Conservation (phyloP, 192 early-diverging fungal species). For the Backusella liffmaniae region DNA sequence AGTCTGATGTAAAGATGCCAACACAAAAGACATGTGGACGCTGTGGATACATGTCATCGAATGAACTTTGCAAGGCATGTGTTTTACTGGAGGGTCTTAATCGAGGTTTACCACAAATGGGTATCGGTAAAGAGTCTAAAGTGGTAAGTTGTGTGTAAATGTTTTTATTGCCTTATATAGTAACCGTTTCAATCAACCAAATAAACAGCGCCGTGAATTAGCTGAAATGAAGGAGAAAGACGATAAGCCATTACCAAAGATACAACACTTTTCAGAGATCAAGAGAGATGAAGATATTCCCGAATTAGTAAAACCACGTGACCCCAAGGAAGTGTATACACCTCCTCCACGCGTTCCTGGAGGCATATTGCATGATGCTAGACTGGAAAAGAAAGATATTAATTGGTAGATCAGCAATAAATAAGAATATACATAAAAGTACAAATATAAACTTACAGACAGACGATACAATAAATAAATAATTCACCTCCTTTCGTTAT, state of each 20-base stretch:
- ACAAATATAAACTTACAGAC: not conserved
- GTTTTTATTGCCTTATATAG: too few relatives aligned
- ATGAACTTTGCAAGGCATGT: constrained; percentile 93
- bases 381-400: constrained; percentile 13
- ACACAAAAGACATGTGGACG: constrained; percentile 68
- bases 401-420: constrained; percentile 14
- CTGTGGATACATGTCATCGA: constrained; percentile 95
- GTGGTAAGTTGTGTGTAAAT: constrained; percentile 27
- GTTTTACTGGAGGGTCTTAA: constrained; percentile 91
- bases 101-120: constrained; percentile 78
- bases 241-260: not conserved
- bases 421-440: not conserved
- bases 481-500: not conserved
- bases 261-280: constrained; percentile 37
- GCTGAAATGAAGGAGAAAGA: not conserved
- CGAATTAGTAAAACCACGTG: constrained; percentile 13
- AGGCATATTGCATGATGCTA: not conserved
- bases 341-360: constrained; percentile 29
- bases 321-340: constrained; percentile 21
- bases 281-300: constrained; percentile 22
- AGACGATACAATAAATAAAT: not conserved
- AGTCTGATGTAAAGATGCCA: constrained; percentile 62
- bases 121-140: constrained; percentile 50
- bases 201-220: constrained; percentile 7
- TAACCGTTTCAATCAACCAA: not conserved